A percentile compares a stretch with the other conserved stretches of the same genome.
phyloP scores from a whole-genome alignment of 441 rosid species.

The Syzygium malaccense region DNA sequence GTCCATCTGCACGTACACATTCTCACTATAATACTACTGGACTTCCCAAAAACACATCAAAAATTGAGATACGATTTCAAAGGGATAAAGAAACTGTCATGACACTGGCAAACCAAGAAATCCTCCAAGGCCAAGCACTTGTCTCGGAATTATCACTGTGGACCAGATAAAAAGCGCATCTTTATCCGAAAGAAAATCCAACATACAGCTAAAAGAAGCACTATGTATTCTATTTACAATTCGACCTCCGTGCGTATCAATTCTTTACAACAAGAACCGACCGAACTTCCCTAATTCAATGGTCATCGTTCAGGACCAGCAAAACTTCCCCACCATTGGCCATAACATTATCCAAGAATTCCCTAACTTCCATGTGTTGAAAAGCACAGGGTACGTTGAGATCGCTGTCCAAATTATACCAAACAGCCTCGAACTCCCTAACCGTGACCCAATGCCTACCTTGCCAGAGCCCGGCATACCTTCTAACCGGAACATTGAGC shows the following conservation, averaged over 20 bases:
- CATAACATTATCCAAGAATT: conserved; percentile 44
- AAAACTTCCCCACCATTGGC: conserved; percentile 57
- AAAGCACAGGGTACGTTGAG: conserved; percentile 37
- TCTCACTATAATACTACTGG: neutral
- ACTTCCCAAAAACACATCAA: neutral
- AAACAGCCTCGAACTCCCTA: conserved; percentile 53
- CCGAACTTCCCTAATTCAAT: conserved; percentile 16
- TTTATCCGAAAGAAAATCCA: neutral
- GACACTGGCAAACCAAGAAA: neutral
- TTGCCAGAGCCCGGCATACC: conserved; percentile 73
- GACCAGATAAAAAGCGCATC: neutral
- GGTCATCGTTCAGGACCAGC: conserved; percentile 48
- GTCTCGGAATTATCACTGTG: neutral
- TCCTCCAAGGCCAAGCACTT: neutral
- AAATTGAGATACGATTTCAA: neutral
- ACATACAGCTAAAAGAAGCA: neutral
- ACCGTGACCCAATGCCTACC: conserved; percentile 82
- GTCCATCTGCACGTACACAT: neutral
- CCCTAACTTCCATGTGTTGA: conserved; percentile 32
- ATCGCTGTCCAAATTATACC: conserved; percentile 93
- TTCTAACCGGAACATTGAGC: conserved; percentile 57
- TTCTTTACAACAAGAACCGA: neutral
- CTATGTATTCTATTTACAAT: neutral
- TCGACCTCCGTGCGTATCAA: neutral
- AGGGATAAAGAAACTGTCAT: neutral